phyloP scores from a whole-genome alignment of 495 filamentous ascomycete genomes.

The Trichoderma asperelloides region DNA sequence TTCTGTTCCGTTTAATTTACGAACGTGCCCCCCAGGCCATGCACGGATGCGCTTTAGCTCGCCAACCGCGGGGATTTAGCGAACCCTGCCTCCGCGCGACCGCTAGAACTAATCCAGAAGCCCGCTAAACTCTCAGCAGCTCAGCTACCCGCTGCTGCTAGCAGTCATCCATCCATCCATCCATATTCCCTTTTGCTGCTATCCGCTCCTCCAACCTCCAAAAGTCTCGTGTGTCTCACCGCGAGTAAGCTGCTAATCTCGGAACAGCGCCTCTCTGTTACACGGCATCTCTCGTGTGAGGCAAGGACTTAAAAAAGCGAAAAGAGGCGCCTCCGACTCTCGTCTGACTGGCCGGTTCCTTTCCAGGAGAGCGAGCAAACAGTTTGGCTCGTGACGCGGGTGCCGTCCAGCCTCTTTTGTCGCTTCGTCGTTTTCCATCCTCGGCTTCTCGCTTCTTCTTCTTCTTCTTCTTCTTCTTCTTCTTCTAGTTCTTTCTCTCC shows the following conservation, averaged over 20 bases:
- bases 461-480: not conserved
- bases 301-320: not conserved
- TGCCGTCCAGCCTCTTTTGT: not conserved
- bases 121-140: not conserved
- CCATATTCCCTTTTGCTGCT: not conserved
- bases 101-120: slow-evolving; percentile 5
- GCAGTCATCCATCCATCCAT: not conserved
- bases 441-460: not conserved
- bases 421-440: not conserved
- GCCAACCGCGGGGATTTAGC: not conserved
- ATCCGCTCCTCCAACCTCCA: not conserved
- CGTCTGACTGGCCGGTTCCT: not conserved
- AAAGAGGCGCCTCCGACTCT: not conserved
- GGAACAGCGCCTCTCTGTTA: not conserved
- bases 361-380: not conserved
- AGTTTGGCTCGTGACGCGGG: not conserved
- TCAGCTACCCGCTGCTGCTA: not conserved
- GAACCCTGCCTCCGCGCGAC: not conserved
- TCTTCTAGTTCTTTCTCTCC: not conserved
- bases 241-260: not conserved
- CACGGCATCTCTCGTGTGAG: not conserved
- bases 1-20: no score
- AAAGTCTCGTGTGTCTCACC: not conserved
- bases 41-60: not conserved
- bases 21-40: not conserved